Conservation (phyloP, 805 yeast genomes). For the Priceomyces castillae region DNA sequence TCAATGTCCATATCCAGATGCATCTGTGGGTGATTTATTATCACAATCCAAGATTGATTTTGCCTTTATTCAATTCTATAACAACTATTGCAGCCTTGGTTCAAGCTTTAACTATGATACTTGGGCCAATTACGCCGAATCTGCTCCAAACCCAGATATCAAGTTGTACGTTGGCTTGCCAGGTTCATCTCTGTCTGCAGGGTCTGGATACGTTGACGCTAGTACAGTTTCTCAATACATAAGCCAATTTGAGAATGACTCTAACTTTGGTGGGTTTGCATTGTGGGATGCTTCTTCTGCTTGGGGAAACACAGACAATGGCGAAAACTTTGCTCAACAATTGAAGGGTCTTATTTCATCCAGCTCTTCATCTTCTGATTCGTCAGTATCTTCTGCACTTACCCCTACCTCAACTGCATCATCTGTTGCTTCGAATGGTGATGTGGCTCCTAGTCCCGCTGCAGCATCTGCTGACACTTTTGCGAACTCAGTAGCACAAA, state of each 20-base stretch:
- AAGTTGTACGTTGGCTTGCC: slow-evolving; percentile 36
- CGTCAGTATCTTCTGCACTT: not conserved
- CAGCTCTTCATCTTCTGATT: not conserved
- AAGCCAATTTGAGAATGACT: slow-evolving; percentile 12
- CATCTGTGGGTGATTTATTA: slow-evolving; percentile 33
- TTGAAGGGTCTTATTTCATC: slow-evolving; percentile 40
- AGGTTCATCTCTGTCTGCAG: slow-evolving; percentile 30
- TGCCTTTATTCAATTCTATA: slow-evolving; percentile 40
- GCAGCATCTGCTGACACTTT: not conserved
- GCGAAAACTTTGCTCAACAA: slow-evolving; percentile 26
- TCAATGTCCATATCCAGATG: slow-evolving; percentile 40
- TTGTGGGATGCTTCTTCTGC: slow-evolving; percentile 82
- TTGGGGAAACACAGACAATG: slow-evolving; percentile 20
- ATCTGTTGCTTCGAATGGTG: not conserved
- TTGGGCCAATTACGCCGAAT: slow-evolving; percentile 32
- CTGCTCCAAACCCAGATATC: slow-evolving; percentile 30
- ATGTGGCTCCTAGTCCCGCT: not conserved
- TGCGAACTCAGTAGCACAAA: not conserved
- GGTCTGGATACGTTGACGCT: slow-evolving; percentile 29
- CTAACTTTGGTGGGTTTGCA: slow-evolving; percentile 64
- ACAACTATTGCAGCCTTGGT: slow-evolving; percentile 31
- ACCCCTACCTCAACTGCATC: not conserved
- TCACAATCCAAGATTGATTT: slow-evolving; percentile 26
- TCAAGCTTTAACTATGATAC: slow-evolving; percentile 33
- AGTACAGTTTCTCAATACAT: slow-evolving; percentile 18